Percentiles rank a stretch among this genome's conserved stretches.
Conservation (phyloP, 2,329 filamentous ascomycete species). For the Trichoderma atrobrunneum region DNA sequence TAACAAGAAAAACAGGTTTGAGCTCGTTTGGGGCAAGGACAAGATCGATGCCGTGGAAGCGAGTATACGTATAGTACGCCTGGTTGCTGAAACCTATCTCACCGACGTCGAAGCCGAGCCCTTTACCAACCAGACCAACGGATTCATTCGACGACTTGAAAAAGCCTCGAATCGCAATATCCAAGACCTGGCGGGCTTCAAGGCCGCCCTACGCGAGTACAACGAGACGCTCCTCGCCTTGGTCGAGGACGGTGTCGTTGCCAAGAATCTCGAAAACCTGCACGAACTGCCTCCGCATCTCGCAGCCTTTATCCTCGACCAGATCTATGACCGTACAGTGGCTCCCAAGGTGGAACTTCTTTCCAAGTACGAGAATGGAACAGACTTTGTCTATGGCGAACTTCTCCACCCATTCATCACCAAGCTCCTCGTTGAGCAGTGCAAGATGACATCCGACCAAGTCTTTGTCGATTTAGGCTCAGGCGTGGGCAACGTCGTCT, state of each 20-base stretch:
- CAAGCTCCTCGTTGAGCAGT: slow-evolving; percentile 73
- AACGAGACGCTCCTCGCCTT: slow-evolving; percentile 67
- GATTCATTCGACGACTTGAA: slow-evolving; percentile 73
- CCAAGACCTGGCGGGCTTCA: slow-evolving; percentile 65
- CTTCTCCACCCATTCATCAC: slow-evolving; percentile 81
- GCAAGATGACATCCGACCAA: slow-evolving; percentile 74
- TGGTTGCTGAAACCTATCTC: slow-evolving; percentile 73
- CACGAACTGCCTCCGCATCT: slow-evolving; percentile 69
- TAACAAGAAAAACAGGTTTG: slow-evolving; percentile 34
- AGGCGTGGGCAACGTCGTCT: slow-evolving; percentile 90
- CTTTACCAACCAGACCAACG: slow-evolving; percentile 69
- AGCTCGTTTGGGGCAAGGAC: slow-evolving; percentile 75
- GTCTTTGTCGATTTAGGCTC: slow-evolving; percentile 94
- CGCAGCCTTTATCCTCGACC: slow-evolving; percentile 76
- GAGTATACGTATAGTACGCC: slow-evolving; percentile 66
- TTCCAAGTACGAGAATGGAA: slow-evolving; percentile 81
- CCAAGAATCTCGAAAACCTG: slow-evolving; percentile 65
- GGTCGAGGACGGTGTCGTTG: slow-evolving; percentile 67
- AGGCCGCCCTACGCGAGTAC: slow-evolving; percentile 69
- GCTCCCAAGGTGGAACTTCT: slow-evolving; percentile 83
- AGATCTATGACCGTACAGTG: slow-evolving; percentile 90
- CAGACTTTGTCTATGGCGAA: slow-evolving; percentile 93
- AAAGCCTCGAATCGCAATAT: slow-evolving; percentile 68
- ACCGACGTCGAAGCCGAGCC: slow-evolving; percentile 64
- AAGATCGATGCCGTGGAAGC: slow-evolving; percentile 74